A percentile compares a stretch with the other conserved stretches of the same genome.
Evolutionary conservation across 768 basidiomycete species (phyloP).

Genomic region (Thelephora ganbajun): DNA sequence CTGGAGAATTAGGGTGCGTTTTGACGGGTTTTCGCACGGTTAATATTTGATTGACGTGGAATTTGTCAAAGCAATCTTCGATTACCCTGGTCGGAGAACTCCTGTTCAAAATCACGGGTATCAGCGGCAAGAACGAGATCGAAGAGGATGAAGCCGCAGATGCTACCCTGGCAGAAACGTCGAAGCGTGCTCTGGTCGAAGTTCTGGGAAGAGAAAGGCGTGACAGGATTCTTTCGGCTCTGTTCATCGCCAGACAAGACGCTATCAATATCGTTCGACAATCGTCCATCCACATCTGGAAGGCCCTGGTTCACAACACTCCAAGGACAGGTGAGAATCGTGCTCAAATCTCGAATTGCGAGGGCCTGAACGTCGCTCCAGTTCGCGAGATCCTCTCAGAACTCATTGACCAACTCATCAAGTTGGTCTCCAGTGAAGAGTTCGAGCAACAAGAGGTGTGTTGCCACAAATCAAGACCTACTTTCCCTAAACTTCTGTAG

Average conservation of each 20-base stretch:
- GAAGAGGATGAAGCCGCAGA: constrained; percentile 73
- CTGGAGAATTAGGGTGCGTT: constrained; percentile 85
- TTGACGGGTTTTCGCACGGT: neutral
- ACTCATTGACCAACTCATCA: constrained; percentile 64
- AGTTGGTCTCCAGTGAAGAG: constrained; percentile 64
- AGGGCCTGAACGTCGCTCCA: constrained; percentile 15
- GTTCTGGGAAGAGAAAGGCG: constrained; percentile 80
- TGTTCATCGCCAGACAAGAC: constrained; percentile 92
- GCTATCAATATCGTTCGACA: constrained; percentile 80
- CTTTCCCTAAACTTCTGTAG: constrained; percentile 22
- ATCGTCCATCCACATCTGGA: constrained; percentile 93
- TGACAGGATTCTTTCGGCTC: constrained; percentile 78
- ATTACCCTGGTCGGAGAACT: constrained; percentile 93
- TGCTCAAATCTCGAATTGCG: neutral
- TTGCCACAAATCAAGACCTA: neutral
- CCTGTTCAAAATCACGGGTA: constrained; percentile 93
- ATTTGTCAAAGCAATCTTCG: constrained; percentile 62
- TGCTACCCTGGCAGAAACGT: constrained; percentile 55
- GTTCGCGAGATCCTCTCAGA: constrained; percentile 86
- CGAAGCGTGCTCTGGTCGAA: constrained; percentile 75
- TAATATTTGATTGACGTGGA: neutral
- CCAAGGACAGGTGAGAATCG: constrained; percentile 63
- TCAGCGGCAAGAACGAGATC: constrained; percentile 76
- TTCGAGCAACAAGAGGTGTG: constrained; percentile 82
- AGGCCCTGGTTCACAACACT: constrained; percentile 90